Evolutionary conservation across 2,329 filamentous ascomycete genomes (phyloP).

Genomic region (Xylariaceae sp.): DNA sequence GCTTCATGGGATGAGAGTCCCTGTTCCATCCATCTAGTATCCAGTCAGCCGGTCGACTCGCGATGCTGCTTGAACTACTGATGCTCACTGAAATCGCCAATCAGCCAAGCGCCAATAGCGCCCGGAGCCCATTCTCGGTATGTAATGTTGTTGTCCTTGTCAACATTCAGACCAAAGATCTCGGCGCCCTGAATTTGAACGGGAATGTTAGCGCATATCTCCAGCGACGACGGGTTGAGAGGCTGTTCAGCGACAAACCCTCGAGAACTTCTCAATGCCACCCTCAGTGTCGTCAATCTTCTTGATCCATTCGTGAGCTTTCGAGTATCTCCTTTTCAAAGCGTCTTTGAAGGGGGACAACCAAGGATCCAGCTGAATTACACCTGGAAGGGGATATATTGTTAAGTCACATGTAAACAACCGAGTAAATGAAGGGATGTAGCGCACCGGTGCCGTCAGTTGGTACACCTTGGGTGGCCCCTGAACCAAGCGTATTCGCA

Average conservation of each 20-base stretch:
- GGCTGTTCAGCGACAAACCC: conserved; percentile 51
- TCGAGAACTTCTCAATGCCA: conserved; percentile 88
- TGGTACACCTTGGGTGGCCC: conserved; percentile 47
- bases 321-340: conserved; percentile 74
- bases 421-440: conserved; percentile 13
- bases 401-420: conserved; percentile 15
- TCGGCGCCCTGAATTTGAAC: conserved; percentile 69
- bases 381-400: conserved; percentile 58
- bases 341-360: conserved; percentile 81
- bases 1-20: conserved; percentile 83
- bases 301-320: conserved; percentile 85
- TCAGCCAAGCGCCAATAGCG: conserved; percentile 79
- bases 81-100: conserved; percentile 88
- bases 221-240: neutral
- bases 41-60: conserved; percentile 32
- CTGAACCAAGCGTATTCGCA: conserved; percentile 46
- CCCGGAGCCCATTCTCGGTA: conserved; percentile 98
- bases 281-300: conserved; percentile 82
- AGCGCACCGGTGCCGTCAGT: conserved; percentile 72
- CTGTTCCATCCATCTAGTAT: conserved; percentile 79
- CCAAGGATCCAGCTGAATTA: conserved; percentile 86
- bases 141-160: conserved; percentile 78
- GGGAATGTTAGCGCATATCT: conserved; percentile 19
- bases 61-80: neutral
- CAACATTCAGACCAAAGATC: conserved; percentile 81